These are phyloP conservation scores for Hypericum perforatum DNA, from an alignment of 345 rosid genomes.

Conservation along the genomic window DNA sequence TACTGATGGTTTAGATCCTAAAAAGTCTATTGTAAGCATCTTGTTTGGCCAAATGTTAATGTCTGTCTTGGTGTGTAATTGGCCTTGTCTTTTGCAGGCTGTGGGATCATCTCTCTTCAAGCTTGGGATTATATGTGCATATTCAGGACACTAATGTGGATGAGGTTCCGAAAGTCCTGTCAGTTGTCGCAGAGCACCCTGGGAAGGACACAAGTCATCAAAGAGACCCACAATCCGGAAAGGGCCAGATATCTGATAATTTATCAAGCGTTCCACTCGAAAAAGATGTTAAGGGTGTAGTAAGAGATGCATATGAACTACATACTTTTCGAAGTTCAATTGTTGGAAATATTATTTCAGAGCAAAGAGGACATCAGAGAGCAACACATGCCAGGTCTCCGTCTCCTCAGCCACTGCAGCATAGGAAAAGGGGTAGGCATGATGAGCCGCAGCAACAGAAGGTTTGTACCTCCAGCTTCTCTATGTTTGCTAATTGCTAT, in stretches of 20 bases:
- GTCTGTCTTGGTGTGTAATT: not conserved
- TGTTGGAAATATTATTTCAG: conserved; percentile 29
- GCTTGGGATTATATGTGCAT: conserved; percentile 45
- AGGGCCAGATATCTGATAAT: conserved; percentile 28
- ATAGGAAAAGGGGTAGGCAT: conserved; percentile 47
- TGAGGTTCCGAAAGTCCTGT: conserved; percentile 22
- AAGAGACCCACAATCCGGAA: conserved; percentile 38
- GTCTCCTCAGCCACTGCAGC: conserved; percentile 37
- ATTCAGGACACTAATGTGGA: conserved; percentile 25
- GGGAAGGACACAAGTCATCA: conserved; percentile 21
- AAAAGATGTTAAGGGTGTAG: conserved; percentile 62
- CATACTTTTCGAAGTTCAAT: conserved; percentile 63
- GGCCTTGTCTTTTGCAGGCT: conserved; percentile 40
- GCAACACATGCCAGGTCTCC: conserved; percentile 33
- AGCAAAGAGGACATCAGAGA: conserved; percentile 35
- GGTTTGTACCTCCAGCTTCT: conserved; percentile 31
- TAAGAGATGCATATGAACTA: conserved; percentile 37
- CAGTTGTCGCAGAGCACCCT: conserved; percentile 22
- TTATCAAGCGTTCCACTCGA: conserved; percentile 33
- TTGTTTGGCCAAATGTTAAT: conserved; percentile 1
- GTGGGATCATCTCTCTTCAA: conserved; percentile 87
- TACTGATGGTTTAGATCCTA: conserved; percentile 1
- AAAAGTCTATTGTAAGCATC: not conserved
- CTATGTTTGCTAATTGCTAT: not conserved
- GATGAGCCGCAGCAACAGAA: conserved; percentile 40